phyloP scores from a whole-genome alignment of 2,329 filamentous ascomycete genomes.

The Ophiostoma ulmi region DNA sequence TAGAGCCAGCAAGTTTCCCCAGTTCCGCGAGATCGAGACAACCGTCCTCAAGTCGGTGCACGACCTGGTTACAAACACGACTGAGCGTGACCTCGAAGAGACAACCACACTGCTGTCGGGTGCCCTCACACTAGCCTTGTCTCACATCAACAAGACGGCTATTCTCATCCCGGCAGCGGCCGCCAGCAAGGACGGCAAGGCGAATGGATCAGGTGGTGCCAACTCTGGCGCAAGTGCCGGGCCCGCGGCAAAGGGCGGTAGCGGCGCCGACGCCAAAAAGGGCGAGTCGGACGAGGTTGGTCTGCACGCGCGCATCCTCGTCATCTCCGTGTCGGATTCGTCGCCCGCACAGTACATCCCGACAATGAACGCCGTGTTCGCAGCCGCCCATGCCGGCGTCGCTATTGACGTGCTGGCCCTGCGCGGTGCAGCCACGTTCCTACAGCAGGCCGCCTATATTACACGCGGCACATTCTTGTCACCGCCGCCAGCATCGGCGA shows the following conservation, averaged over 20 bases:
- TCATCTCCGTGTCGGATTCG: slow-evolving; percentile 79
- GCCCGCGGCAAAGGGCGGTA: slow-evolving; percentile 36
- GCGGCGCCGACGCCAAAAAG: slow-evolving; percentile 21
- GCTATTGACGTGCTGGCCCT: slow-evolving; percentile 90
- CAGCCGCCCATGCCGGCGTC: slow-evolving; percentile 79
- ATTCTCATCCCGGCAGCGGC: slow-evolving; percentile 25
- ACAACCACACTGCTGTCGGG: slow-evolving; percentile 85
- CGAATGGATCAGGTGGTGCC: slow-evolving; percentile 31
- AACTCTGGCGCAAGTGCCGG: background rate
- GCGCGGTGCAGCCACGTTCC: slow-evolving; percentile 78
- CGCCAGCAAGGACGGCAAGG: slow-evolving; percentile 34
- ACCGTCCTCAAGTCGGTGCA: slow-evolving; percentile 70
- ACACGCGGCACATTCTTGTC: slow-evolving; percentile 53
- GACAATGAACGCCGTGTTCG: slow-evolving; percentile 98
- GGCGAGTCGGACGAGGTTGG: slow-evolving; percentile 36
- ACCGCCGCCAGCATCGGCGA: slow-evolving; percentile 35
- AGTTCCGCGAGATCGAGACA: slow-evolving; percentile 81
- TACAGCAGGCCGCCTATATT: slow-evolving; percentile 78
- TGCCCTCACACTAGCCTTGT: slow-evolving; percentile 80
- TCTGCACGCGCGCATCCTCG: slow-evolving; percentile 76
- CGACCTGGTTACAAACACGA: slow-evolving; percentile 66
- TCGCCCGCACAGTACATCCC: slow-evolving; percentile 92
- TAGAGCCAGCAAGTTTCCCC: slow-evolving; percentile 84
- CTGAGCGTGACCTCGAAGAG: slow-evolving; percentile 58
- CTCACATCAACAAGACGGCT: slow-evolving; percentile 77